Evolutionary conservation across 1,284 basidiomycete species (phyloP).

Genomic region (Cutaneotrichosporon cavernicola): DNA sequence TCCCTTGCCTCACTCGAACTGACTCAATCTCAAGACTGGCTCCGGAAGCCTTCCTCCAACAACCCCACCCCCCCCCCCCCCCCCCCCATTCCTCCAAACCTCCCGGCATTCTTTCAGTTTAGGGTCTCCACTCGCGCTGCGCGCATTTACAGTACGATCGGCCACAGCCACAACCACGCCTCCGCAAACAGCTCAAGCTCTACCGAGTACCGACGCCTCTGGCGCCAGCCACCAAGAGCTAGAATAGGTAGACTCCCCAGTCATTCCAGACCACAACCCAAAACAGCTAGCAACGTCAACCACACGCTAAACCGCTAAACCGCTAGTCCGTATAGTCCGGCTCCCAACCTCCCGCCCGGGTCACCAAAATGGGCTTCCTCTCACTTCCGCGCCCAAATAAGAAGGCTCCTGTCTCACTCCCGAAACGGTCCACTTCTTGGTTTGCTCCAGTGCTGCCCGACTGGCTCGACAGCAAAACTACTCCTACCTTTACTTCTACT

Average conservation of each 20-base stretch:
- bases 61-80: background rate
- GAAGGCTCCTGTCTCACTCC: background rate
- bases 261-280: background rate
- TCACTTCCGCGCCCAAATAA: slow-evolving; percentile 8
- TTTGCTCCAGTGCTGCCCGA: slow-evolving; percentile 5
- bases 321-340: no score
- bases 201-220: background rate
- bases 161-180: background rate
- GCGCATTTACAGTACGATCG: background rate
- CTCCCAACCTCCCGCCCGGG: background rate
- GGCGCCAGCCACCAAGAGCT: background rate
- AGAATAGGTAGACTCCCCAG: background rate
- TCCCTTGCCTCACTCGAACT: background rate
- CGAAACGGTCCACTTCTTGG: background rate
- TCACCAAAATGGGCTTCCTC: slow-evolving; percentile 14
- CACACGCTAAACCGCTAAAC: background rate
- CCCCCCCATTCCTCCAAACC: background rate
- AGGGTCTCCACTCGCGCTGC: background rate
- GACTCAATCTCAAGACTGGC: background rate
- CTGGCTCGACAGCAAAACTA: slow-evolving; percentile 6
- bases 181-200: background rate
- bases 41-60: background rate
- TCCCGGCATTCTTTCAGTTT: background rate
- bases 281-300: background rate
- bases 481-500: background rate